A percentile compares a stretch with the other conserved stretches of the same genome.
Conservation (phyloP, 257 asterid species). For the Marsdenia floribunda region DNA sequence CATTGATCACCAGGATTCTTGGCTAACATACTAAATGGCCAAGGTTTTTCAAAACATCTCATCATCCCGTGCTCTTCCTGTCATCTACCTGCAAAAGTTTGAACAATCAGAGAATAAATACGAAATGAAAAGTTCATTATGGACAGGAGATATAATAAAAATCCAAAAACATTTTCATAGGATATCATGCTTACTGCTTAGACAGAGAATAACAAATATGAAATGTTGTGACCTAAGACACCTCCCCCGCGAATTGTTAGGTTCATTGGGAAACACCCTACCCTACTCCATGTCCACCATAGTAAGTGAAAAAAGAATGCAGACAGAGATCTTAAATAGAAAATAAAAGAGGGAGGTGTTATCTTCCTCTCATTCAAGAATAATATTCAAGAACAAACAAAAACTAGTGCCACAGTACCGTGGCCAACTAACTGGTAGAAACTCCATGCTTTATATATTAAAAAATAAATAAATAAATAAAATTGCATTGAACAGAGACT, state of each 20-base stretch:
- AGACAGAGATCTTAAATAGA: background rate
- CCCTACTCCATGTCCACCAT: background rate
- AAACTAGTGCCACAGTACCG: background rate
- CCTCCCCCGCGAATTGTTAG: background rate
- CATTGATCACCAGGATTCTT: background rate
- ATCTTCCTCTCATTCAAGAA: background rate
- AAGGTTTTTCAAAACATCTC: constrained; percentile 2
- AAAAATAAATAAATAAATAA: too few relatives aligned
- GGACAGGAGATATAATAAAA: too few relatives aligned
- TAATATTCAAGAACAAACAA: background rate
- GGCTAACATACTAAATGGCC: background rate
- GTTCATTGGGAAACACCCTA: background rate
- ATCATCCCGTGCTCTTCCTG: constrained; percentile 36
- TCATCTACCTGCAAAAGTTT: constrained; percentile 51
- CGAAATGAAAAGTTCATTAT: background rate
- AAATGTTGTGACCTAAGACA: background rate
- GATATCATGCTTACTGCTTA: background rate
- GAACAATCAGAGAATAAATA: background rate
- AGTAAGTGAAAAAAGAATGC: background rate
- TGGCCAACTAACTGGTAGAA: background rate
- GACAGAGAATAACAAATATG: too few relatives aligned
- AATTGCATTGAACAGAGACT: background rate
- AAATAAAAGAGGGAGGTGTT: background rate
- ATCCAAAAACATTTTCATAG: background rate
- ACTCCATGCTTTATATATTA: background rate